Evolutionary conservation across 768 basidiomycete species (phyloP).

Genomic region (Leccinum boreale): DNA sequence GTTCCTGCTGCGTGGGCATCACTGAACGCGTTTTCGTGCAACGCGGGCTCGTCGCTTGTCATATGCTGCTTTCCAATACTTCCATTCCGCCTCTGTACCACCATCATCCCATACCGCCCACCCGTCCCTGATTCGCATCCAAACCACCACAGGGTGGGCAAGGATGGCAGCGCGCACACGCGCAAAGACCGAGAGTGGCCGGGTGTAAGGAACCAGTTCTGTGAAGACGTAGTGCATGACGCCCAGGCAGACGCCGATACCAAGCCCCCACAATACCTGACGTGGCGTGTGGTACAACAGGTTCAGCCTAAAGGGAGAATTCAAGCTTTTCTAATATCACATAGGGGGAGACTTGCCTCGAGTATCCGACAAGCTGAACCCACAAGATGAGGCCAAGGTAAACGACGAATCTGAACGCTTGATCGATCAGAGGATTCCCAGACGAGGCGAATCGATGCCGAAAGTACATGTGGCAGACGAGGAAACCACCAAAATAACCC

Average conservation of each 20-base stretch:
- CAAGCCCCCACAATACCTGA: slow-evolving; percentile 75
- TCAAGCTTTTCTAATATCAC: background rate
- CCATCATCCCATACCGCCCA: slow-evolving; percentile 81
- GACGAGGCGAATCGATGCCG: slow-evolving; percentile 62
- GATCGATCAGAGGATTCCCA: slow-evolving; percentile 50
- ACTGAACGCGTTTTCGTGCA: slow-evolving; percentile 18
- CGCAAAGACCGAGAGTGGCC: slow-evolving; percentile 55
- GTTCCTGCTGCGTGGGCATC: background rate
- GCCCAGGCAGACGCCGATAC: slow-evolving; percentile 59
- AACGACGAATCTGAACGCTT: slow-evolving; percentile 42
- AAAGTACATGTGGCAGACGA: slow-evolving; percentile 68
- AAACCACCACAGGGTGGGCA: slow-evolving; percentile 52
- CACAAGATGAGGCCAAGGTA: slow-evolving; percentile 52
- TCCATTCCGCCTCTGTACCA: slow-evolving; percentile 73
- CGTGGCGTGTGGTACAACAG: slow-evolving; percentile 70
- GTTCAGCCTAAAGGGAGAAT: slow-evolving; percentile 44
- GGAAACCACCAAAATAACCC: slow-evolving; percentile 81
- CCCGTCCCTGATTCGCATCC: slow-evolving; percentile 75
- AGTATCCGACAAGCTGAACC: slow-evolving; percentile 72
- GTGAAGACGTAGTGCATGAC: slow-evolving; percentile 49
- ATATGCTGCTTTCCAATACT: slow-evolving; percentile 59
- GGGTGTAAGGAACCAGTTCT: slow-evolving; percentile 54
- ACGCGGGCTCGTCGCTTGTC: slow-evolving; percentile 34
- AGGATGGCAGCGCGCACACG: slow-evolving; percentile 47
- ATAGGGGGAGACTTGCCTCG: slow-evolving; percentile 48